Conservation (phyloP, 352 stramenopile genomes). For the Pythium folliculosum region DNA sequence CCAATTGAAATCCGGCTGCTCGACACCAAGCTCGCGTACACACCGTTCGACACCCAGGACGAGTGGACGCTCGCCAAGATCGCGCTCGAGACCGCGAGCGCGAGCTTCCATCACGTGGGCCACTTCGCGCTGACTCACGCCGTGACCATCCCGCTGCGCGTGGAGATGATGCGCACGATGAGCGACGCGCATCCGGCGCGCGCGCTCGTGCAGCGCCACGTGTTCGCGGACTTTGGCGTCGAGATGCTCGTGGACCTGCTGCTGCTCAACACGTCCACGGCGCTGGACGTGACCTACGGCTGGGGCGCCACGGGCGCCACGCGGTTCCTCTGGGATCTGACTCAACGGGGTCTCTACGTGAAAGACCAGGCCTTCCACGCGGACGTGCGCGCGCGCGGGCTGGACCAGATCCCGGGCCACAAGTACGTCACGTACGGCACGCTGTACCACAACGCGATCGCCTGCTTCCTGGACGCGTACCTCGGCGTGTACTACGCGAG, state of each 20-base stretch:
- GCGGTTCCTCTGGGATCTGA: constrained; percentile 34
- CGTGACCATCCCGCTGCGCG: constrained; percentile 39
- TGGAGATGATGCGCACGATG: constrained; percentile 44
- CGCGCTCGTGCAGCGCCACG: constrained; percentile 39
- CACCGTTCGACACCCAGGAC: constrained; percentile 7
- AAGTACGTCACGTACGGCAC: constrained; percentile 42
- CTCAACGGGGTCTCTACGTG: constrained; percentile 21
- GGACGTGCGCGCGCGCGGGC: constrained; percentile 21
- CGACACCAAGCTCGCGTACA: constrained; percentile 23
- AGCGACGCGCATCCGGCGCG: constrained; percentile 11
- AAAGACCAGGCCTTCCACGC: constrained; percentile 20
- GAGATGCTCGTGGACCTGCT: constrained; percentile 35
- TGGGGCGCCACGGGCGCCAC: constrained; percentile 40
- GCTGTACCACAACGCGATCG: constrained; percentile 35
- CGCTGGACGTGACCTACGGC: constrained; percentile 50
- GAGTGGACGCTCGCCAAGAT: constrained; percentile 33
- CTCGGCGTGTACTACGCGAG: constrained; percentile 38
- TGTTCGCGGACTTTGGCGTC: constrained; percentile 42
- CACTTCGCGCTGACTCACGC: constrained; percentile 26
- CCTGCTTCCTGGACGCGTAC: constrained; percentile 27
- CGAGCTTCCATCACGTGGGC: constrained; percentile 20
- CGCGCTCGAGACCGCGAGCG: constrained; percentile 15
- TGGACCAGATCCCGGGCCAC: constrained; percentile 35
- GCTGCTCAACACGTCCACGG: constrained; percentile 46
- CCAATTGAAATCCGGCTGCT: constrained; percentile 26